Conservation (phyloP, 23 red algal species). For the Chondrus crispus region DNA sequence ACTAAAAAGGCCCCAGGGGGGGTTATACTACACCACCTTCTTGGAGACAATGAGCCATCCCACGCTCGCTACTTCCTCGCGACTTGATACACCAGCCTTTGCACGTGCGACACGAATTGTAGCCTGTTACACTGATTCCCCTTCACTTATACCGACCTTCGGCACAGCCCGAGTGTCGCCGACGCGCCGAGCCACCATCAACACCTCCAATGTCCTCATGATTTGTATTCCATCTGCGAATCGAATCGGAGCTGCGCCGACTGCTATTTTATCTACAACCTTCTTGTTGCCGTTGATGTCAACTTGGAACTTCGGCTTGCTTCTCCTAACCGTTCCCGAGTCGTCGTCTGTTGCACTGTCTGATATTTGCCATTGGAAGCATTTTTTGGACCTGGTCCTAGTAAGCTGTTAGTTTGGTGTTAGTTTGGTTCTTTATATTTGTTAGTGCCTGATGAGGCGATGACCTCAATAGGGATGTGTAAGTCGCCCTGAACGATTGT, state of each 20-base stretch:
- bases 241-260: neutral
- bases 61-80: neutral
- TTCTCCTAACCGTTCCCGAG: neutral
- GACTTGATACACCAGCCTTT: neutral
- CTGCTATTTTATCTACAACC: neutral
- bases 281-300: neutral
- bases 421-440: neutral
- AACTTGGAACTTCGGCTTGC: neutral
- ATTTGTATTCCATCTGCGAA: neutral
- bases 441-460: neutral
- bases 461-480: neutral
- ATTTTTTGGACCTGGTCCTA: neutral
- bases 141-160: neutral
- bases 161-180: neutral
- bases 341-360: neutral
- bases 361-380: neutral
- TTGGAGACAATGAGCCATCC: neutral
- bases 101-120: neutral
- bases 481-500: neutral
- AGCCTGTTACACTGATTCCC: neutral
- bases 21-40: too few relatives aligned
- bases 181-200: neutral
- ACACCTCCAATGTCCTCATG: neutral
- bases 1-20: too few relatives aligned
- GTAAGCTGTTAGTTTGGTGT: neutral